These are phyloP conservation scores for Trebouxia sp. DNA, from an alignment of 139 green algal species.

Conservation along the genomic window DNA sequence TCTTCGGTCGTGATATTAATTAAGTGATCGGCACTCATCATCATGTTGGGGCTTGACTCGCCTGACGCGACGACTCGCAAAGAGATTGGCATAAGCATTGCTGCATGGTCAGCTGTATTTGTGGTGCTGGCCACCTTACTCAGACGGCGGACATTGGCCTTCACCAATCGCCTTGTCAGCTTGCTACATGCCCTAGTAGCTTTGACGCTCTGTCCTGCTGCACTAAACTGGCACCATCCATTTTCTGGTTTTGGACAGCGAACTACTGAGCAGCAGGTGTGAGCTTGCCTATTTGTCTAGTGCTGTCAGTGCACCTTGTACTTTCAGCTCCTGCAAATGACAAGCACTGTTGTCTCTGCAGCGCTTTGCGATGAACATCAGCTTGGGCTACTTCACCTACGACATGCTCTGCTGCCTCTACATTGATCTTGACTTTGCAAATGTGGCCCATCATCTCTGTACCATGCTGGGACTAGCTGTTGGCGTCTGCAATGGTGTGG, in stretches of 20 bases:
- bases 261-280: constrained; percentile 9
- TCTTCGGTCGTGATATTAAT: no score
- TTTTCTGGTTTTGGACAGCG: constrained; percentile 1
- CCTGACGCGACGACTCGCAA: not conserved
- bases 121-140: not conserved
- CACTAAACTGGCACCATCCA: not conserved
- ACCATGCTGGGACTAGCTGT: constrained; percentile 20
- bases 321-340: no score
- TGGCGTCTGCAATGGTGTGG: constrained; percentile 25
- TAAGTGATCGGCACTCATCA: no score
- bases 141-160: not conserved
- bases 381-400: constrained; percentile 23
- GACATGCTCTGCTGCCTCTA: constrained; percentile 6
- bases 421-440: constrained; percentile 8
- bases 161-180: constrained; percentile 9
- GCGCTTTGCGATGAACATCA: constrained; percentile 15
- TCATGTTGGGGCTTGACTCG: constrained; percentile 1
- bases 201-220: not conserved
- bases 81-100: not conserved
- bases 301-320: no score
- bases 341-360: not conserved
- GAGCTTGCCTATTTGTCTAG: no score
- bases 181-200: constrained; percentile 5
- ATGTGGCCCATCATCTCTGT: constrained; percentile 24
- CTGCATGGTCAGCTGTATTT: constrained; percentile 9